These are phyloP conservation scores for Decorospora gaudefroyi DNA, from an alignment of 2,329 filamentous ascomycete genomes.

Conservation along the genomic window DNA sequence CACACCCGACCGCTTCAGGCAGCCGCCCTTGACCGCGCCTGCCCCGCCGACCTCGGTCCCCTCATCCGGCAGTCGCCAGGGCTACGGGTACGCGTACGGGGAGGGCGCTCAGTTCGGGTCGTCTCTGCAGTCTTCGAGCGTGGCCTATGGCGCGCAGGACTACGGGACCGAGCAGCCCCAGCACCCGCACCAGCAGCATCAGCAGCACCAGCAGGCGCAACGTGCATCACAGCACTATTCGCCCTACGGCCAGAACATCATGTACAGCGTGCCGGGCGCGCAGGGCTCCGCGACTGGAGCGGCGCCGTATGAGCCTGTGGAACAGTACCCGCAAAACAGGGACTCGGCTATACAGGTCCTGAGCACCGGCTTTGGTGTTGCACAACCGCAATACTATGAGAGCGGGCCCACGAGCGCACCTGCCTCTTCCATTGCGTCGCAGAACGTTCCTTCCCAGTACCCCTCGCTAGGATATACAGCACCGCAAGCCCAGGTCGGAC, in stretches of 20 bases:
- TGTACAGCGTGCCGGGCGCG: conserved; percentile 70
- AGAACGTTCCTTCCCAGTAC: conserved; percentile 69
- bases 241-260: conserved; percentile 67
- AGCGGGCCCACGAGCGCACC: conserved; percentile 62
- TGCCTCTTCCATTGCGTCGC: conserved; percentile 61
- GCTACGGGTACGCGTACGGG: conserved; percentile 58
- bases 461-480: conserved; percentile 62
- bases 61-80: conserved; percentile 47
- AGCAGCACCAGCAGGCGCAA: conserved; percentile 63
- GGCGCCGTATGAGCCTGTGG: conserved; percentile 73
- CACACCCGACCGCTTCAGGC: conserved; percentile 56
- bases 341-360: conserved; percentile 75
- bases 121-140: conserved; percentile 54
- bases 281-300: conserved; percentile 53
- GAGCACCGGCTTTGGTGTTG: conserved; percentile 67
- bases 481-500: conserved; percentile 63
- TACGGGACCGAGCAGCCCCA: conserved; percentile 64
- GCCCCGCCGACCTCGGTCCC: conserved; percentile 50
- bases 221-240: conserved; percentile 55
- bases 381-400: conserved; percentile 71
- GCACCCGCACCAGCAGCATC: too few relatives aligned
- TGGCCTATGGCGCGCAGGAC: conserved; percentile 67
- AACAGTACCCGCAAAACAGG: conserved; percentile 73
- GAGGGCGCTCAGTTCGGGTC: conserved; percentile 61
- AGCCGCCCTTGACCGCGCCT: conserved; percentile 51